Evolutionary conservation across 371 early-diverging fungal genomes (phyloP), one percentile per base, ranked within the genome.

Genomic region (Zychaea mexicana): DNA sequence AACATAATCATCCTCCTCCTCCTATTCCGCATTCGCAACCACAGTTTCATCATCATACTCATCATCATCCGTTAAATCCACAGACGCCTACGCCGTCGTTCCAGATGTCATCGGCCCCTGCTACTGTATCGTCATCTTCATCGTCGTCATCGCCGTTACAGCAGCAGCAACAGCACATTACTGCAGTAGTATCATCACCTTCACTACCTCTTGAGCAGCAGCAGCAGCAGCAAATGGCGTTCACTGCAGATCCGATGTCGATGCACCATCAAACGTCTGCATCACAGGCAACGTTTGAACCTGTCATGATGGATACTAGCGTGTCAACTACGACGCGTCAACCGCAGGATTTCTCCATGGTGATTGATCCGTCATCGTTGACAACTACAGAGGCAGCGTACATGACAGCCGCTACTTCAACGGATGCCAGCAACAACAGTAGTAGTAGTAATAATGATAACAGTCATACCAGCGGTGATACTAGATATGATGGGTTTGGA

Each of bases 231-330:
- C n/a, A n/a, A n/a, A 56, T 56, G 17, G 56, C 28, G 7, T 19
- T 7, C 22, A 32, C 56, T n/a, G 33, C 28, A 27, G 19, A 15
- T 32, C 56, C 10, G 22, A n/a, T n/a, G n/a, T n/a, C n/a, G n/a
- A n/a, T 36, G 5, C 38, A 28, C 22, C 28, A 22, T 22, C 57
- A 57, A 57, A 38, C 38, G 1, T n/a, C 39, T 15, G n/a, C n/a
- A n/a, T n/a, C n/a, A n/a, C 8, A 21, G 6, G n/a, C 24, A 24
- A n/a, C 13, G 4, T 36, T 36, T 45, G 46, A 27, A 45, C 59
- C 59, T 39, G 59, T 58, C 28, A 58, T 58, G 59, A 58, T 58
- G 59, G 59, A 58, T 58, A 58, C 59, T 28, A 58, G 59, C 45
- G 42, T 39, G n/a, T 58, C 59, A 17, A 39, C 59, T 28, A 45